Evolutionary conservation across 768 basidiomycete genomes (phyloP).

Genomic region (Naganishia friedmannii): DNA sequence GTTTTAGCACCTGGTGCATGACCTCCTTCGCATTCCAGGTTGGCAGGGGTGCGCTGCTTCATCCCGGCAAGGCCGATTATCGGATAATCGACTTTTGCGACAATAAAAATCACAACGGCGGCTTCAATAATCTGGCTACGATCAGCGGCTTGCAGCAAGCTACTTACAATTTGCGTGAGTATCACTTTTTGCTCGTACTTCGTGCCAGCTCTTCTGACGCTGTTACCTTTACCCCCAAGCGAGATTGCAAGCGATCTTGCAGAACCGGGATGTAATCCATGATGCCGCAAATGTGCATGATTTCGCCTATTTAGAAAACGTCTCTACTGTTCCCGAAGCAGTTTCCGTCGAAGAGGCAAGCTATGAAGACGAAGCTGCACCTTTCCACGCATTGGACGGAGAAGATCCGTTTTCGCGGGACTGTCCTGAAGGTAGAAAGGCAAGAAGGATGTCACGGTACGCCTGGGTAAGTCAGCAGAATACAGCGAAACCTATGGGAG

Average conservation of each 20-base stretch:
- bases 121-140: neutral
- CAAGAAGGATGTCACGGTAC: neutral
- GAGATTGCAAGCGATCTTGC: neutral
- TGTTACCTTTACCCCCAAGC: neutral
- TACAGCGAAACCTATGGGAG: too few relatives aligned
- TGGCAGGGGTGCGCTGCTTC: neutral
- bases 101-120: neutral
- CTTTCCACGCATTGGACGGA: neutral
- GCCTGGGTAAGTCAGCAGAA: neutral
- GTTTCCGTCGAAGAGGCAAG: neutral
- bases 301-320: neutral
- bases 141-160: neutral
- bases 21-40: neutral
- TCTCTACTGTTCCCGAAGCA: neutral
- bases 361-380: neutral
- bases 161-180: neutral
- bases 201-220: neutral
- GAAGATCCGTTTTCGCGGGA: neutral
- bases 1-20: neutral
- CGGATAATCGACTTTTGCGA: slow-evolving; percentile 7
- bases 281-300: neutral
- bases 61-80: neutral
- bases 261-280: neutral
- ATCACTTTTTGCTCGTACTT: neutral
- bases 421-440: neutral